Evolutionary conservation across 176 grass and related monocot species (phyloP).

Genomic region (Avena eriantha): DNA sequence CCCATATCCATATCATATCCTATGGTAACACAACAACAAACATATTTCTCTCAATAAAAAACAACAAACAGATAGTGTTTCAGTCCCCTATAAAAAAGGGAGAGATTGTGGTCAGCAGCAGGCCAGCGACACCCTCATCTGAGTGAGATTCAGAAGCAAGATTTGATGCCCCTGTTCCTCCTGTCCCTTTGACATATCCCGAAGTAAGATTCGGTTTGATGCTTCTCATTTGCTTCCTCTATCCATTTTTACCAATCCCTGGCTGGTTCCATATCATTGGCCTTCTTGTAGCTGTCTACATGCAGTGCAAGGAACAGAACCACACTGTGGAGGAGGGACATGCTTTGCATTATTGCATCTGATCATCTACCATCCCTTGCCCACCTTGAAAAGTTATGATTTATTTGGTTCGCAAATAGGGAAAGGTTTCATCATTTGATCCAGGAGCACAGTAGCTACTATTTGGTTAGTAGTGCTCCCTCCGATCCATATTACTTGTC

Average conservation of each 20-base stretch:
- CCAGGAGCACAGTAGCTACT: too few species aligned
- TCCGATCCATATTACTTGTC: too few species aligned
- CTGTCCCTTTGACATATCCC: conserved; percentile 8
- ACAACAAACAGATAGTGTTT: too few species aligned
- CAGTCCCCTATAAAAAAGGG: too few species aligned
- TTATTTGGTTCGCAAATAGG: too few species aligned
- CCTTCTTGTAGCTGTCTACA: conserved; percentile 8
- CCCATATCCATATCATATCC: too few species aligned
- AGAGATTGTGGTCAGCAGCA: too few species aligned
- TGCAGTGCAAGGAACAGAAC: conserved; percentile 29
- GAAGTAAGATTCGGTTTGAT: conserved; percentile 32
- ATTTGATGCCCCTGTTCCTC: background rate
- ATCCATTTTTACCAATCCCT: background rate
- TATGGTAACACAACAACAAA: too few species aligned
- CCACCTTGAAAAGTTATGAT: too few species aligned
- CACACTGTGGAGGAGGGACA: conserved; percentile 19
- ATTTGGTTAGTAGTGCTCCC: too few species aligned
- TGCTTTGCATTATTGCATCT: conserved; percentile 29
- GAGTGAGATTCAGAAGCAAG: background rate
- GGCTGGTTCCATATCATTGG: background rate
- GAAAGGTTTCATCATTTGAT: too few species aligned
- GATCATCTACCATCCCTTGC: conserved; percentile 29
- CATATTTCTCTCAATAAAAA: too few species aligned
- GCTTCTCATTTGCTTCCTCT: background rate
- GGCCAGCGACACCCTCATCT: background rate